phyloP scores from a whole-genome alignment of 805 yeast species.

The Candida yuanshanica region DNA sequence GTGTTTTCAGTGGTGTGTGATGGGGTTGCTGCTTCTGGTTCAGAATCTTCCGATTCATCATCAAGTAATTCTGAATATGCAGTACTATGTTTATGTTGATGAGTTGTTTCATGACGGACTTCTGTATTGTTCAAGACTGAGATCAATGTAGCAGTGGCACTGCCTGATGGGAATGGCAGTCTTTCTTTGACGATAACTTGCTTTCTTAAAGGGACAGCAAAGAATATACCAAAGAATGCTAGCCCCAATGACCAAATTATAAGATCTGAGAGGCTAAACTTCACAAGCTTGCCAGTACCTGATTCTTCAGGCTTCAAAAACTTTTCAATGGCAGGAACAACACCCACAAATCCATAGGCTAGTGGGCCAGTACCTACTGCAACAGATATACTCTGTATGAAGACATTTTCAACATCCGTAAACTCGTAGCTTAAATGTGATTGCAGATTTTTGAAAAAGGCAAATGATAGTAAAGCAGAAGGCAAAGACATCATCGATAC shows the following conservation, averaged over 20 bases:
- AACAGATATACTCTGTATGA: slow-evolving; percentile 86
- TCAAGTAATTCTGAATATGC: slow-evolving; percentile 14
- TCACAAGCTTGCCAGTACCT: slow-evolving; percentile 41
- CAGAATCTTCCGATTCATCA: slow-evolving; percentile 14
- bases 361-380: slow-evolving; percentile 98
- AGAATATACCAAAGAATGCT: slow-evolving; percentile 92
- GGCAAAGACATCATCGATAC: slow-evolving; percentile 99
- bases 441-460: slow-evolving; percentile 62
- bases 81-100: slow-evolving; percentile 5
- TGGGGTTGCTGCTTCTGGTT: not conserved
- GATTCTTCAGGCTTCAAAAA: slow-evolving; percentile 74
- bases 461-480: slow-evolving; percentile 81
- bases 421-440: slow-evolving; percentile 36
- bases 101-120: slow-evolving; percentile 23
- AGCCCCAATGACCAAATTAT: slow-evolving; percentile 80
- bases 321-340: slow-evolving; percentile 92
- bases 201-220: slow-evolving; percentile 81
- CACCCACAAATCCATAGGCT: slow-evolving; percentile 93
- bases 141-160: slow-evolving; percentile 91
- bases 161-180: slow-evolving; percentile 89
- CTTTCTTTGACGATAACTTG: slow-evolving; percentile 87
- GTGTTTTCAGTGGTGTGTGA: slow-evolving; percentile 8
- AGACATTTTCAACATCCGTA: slow-evolving; percentile 92
- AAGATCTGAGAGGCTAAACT: slow-evolving; percentile 45
- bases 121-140: slow-evolving; percentile 77